Base-by-base conservation (phyloP, 345 rosid species). In the Linum lewisii region DNA sequence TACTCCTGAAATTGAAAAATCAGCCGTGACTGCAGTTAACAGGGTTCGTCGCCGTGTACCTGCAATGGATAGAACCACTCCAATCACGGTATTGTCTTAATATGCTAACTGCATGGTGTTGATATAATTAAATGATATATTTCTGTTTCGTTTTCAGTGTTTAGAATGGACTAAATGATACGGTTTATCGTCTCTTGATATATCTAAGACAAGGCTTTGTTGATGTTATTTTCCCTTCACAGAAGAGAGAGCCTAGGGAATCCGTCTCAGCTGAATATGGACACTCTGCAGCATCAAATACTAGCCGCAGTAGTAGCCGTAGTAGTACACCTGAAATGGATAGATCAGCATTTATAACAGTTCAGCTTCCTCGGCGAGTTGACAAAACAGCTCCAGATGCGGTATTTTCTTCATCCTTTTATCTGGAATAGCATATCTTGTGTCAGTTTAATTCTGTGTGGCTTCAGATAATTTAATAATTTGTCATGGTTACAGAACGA, bases 231-330 rank as follows among this genome's bases (percentile, higher is more conserved):
- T 23, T 1, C 7, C 51, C 26, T 25, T 63, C 60, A 66, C 79
- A 87, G 95, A 75, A 67, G 70, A 89, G 57, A 74, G 86, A 80
- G 62, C 82, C 76, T 55, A 82, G 80, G 58, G 74, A 71, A 51
- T 55, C 42, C 45, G 34, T 58, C 34, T 66, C 67, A 65, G 57
- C 72, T 44, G 72, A 53, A 71, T 69, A 75, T 56, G 65, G 51
- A 42, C 18, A 14, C 13, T 42, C 47, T 3, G 47, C 47, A 42
- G 14, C 47, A 42, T 42, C 47, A 1, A 42, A 42, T 42, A 11
- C 47, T 42, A 42, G 47, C 47, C 47, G 47, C 2, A 42, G 47
- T 42, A 42, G 47, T 42, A 42, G 47, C 47, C 47, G 47, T 3
- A 42, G 47, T 42, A 42, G 14, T 42, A 11, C 47, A 42, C 47